These are phyloP conservation scores for Zopfochytrium polystomum DNA, from an alignment of 371 early-diverging fungal species.

Conservation along the genomic window DNA sequence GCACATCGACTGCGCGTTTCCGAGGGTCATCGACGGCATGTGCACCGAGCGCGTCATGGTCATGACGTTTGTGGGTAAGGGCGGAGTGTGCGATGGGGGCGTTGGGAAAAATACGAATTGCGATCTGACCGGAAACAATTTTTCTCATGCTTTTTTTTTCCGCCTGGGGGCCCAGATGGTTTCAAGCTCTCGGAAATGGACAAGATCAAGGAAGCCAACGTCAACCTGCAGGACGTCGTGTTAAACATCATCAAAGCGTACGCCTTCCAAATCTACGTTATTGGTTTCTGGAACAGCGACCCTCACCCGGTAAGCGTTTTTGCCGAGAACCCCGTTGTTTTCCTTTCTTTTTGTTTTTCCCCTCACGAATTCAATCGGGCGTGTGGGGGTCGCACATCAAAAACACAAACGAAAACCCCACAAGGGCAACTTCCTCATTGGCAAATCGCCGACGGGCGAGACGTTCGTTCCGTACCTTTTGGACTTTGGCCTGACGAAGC, in stretches of 20 bases:
- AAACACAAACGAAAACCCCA: background rate
- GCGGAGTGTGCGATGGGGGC: too few species aligned
- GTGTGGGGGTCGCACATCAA: background rate
- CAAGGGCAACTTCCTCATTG: constrained; percentile 33
- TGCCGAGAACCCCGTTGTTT: too few species aligned
- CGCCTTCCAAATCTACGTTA: constrained; percentile 30
- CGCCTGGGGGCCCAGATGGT: constrained; percentile 12
- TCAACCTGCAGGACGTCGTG: constrained; percentile 21
- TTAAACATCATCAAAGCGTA: constrained; percentile 26
- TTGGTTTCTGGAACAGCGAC: constrained; percentile 28
- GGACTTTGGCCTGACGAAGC: constrained; percentile 37
- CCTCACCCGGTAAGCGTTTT: constrained; percentile 23
- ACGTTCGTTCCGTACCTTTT: constrained; percentile 20
- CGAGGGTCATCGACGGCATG: constrained; percentile 15
- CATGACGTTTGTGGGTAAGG: constrained; percentile 27
- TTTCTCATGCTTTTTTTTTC: background rate
- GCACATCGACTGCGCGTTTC: constrained; percentile 23
- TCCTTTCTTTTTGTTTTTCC: background rate
- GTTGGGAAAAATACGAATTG: too few species aligned
- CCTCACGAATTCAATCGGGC: too few species aligned
- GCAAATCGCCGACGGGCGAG: background rate
- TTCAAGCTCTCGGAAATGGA: constrained; percentile 19
- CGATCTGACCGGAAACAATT: too few species aligned
- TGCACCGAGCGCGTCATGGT: constrained; percentile 19
- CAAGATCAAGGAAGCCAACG: background rate